Percentiles rank a stretch among this genome's conserved stretches.
phyloP scores from a whole-genome alignment of 2,329 filamentous ascomycete genomes.

The Gaeumannomyces tritici region DNA sequence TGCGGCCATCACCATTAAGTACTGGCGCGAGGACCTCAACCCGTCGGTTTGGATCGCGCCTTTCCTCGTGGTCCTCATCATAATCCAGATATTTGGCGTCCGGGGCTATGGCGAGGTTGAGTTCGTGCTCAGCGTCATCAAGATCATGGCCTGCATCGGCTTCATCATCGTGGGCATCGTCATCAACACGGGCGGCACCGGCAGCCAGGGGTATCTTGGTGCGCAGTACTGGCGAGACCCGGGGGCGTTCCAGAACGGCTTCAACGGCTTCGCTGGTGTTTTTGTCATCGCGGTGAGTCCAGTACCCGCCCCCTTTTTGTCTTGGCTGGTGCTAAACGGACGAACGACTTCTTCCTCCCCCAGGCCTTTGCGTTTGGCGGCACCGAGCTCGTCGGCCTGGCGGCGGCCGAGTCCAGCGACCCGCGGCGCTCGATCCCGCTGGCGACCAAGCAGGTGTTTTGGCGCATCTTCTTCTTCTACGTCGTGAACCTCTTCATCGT shows the following conservation, averaged over 20 bases:
- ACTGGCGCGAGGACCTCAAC: conserved; percentile 40
- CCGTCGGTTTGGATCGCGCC: conserved; percentile 46
- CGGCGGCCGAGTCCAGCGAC: conserved; percentile 39
- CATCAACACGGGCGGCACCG: conserved; percentile 47
- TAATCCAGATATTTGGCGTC: conserved; percentile 47
- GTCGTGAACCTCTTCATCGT: conserved; percentile 40
- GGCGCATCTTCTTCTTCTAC: conserved; percentile 44
- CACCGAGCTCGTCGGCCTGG: conserved; percentile 42
- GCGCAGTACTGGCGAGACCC: conserved; percentile 50
- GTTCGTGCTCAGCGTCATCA: conserved; percentile 47
- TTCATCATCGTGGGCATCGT: conserved; percentile 57
- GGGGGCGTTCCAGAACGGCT: conserved; percentile 41
- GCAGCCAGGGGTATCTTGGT: conserved; percentile 48
- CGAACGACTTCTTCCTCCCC: too few species aligned
- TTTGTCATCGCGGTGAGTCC: conserved; percentile 32
- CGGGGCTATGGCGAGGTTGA: conserved; percentile 51
- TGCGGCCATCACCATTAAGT: conserved; percentile 42
- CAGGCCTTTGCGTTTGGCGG: conserved; percentile 38
- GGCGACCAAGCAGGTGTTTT: conserved; percentile 45
- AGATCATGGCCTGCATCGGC: conserved; percentile 47
- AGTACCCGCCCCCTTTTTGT: neutral
- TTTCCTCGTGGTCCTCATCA: conserved; percentile 39
- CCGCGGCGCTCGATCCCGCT: conserved; percentile 37
- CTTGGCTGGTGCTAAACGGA: neutral
- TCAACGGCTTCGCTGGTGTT: conserved; percentile 39